Evolutionary conservation across 768 basidiomycete species (phyloP).

Genomic region (Pleurotus salmoneostramineus): DNA sequence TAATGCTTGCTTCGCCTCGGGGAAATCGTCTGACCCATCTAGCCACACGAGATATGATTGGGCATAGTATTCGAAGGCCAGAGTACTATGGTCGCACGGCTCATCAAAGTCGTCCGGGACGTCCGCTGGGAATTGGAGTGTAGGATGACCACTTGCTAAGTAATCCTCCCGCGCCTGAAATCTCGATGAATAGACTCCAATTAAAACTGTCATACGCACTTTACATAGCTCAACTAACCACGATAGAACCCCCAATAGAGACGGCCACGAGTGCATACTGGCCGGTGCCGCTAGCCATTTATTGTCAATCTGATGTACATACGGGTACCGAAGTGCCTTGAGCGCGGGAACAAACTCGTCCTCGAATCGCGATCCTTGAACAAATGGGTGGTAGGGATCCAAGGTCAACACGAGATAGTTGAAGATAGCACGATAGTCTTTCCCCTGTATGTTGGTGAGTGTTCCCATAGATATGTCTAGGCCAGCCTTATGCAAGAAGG

Average conservation of each 20-base stretch:
- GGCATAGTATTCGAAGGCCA: constrained; percentile 73
- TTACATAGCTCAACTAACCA: constrained; percentile 89
- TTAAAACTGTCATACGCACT: constrained; percentile 37
- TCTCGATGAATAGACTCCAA: neutral
- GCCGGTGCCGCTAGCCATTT: constrained; percentile 89
- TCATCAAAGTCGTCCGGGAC: constrained; percentile 78
- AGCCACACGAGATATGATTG: constrained; percentile 69
- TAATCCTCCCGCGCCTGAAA: constrained; percentile 31
- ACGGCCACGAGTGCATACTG: constrained; percentile 90
- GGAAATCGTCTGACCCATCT: constrained; percentile 61
- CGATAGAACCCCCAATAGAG: constrained; percentile 81
- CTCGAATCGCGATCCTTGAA: constrained; percentile 52
- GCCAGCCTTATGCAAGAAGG: constrained; percentile 62
- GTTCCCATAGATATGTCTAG: constrained; percentile 68
- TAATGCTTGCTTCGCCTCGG: constrained; percentile 63
- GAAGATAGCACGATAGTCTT: constrained; percentile 85
- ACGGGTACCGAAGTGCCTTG: constrained; percentile 79
- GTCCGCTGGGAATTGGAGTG: constrained; percentile 54
- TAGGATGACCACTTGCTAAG: constrained; percentile 60
- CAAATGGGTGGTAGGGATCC: constrained; percentile 65
- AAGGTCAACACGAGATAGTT: constrained; percentile 67
- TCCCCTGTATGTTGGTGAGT: constrained; percentile 74
- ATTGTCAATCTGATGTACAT: constrained; percentile 70
- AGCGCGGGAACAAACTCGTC: constrained; percentile 81
- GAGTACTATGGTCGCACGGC: constrained; percentile 65